Evolutionary conservation across 768 basidiomycete species (phyloP), one percentile per base, ranked within the genome.

Genomic region (Rhodosporidiobolus sp.): DNA sequence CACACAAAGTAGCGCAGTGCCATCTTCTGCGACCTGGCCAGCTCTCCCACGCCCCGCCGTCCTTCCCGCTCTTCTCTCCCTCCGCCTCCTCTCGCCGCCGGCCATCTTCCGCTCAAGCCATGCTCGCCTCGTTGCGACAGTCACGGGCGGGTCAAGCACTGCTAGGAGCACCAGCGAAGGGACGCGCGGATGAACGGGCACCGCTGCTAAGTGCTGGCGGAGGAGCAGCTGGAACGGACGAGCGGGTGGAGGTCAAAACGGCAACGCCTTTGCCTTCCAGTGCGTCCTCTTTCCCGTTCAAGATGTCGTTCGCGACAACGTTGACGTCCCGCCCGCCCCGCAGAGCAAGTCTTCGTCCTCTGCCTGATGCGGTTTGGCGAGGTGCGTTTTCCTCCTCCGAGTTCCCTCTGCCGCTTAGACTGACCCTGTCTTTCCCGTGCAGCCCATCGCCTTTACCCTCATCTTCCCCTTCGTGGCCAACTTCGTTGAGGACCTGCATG

Each of bases 381-480:
- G 55, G 64, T 56, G 4, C 48, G 53, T 19, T 53, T 35, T 67
- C 17, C 35, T 53, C 38, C 22, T 26, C 30, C 30, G n/a, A n/a
- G 26, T n/a, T 10, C 38, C 10, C 57, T 24, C 32, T 12, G 4
- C 16, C 28, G 7, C 22, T 19, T 49, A 6, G 26, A 3, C 49
- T 53, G 14, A 8, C 35, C n/a, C n/a, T 19, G 4, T 12, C 32
- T 43, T 14, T 7, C 30, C 12, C 34, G 6, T 7, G 16, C 52
- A 68, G 35, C 76, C 73, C 20, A 65, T 75, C 35, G 75, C 75
- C 20, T 62, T 77, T 56, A 65, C 69, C 24, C 48, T 69, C 24
- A 73, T 74, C 66, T 73, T 70, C 28, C 77, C 75, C 10, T 76
- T 74, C 66, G 30, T 75, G 43, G 67, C 63, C 1, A 61, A 61